Evolutionary conservation across 306 rosid species (phyloP), one percentile per base, ranked within the genome.

Genomic region (Acacia acuminata): DNA sequence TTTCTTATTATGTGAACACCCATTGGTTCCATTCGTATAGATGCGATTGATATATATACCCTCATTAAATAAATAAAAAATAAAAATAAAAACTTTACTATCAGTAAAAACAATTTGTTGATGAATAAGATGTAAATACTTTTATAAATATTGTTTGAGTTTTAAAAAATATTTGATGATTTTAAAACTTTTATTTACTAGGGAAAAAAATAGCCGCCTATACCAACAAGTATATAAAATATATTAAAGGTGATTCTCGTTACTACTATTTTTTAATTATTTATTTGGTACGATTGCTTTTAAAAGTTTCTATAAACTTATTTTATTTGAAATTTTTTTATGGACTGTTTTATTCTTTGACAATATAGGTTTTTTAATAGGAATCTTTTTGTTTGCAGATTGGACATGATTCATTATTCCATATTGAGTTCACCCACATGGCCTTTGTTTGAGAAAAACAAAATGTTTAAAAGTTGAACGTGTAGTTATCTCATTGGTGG

Each of bases 381-480:
- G 65, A 53, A 15, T 68, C 27, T 58, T 51, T 74, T 71, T 47
- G 58, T 60, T 68, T 50, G 80, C 77, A 67, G 77, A 72, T 53
- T 78, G 70, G 71, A 60, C 71, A 65, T 58, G 79, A 67, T 63
- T 82, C 86, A 77, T 81, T 68, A 65, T 73, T 80, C 77, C 58
- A 84, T 63, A 68, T 47, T 76, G 63, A 47, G 77, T 30, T 67
- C 55, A 76, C 53, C 20, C 45, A 75, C 72, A 27, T 61, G 77
- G 74, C 71, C 61, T 61, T 20, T 43, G 14, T 70, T 10, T 32
- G 45, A 61, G 5, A 30, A 73, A 73, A 48, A 80, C 60, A 17
- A 75, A 75, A 58, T 73, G 60, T 68, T 44, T 66, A 66, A 42
- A 70, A n/a, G 75, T 70, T n/a, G 53, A 71, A 44, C 17, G 75